Evolutionary conservation across 805 yeast species (phyloP).

Genomic region (Saturnispora serradocipensis): DNA sequence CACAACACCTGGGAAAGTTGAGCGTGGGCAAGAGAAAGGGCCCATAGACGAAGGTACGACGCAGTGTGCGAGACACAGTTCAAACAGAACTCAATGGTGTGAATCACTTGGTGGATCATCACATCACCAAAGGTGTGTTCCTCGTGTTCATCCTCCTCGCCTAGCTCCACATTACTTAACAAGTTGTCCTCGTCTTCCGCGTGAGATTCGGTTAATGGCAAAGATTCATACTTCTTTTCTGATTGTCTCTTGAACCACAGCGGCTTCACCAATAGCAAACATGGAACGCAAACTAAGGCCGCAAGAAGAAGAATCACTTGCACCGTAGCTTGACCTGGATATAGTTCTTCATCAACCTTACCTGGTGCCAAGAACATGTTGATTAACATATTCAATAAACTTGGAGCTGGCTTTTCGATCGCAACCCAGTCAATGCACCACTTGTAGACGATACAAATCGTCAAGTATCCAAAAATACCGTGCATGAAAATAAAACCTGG

Average conservation of each 20-base stretch:
- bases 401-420: slow-evolving; percentile 75
- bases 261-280: slow-evolving; percentile 82
- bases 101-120: slow-evolving; percentile 94
- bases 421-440: slow-evolving; percentile 92
- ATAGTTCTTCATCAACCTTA: slow-evolving; percentile 67
- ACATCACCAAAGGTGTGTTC: slow-evolving; percentile 81
- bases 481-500: slow-evolving; percentile 96
- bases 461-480: slow-evolving; percentile 87
- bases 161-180: slow-evolving; percentile 27
- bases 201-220: slow-evolving; percentile 24
- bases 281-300: slow-evolving; percentile 89
- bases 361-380: slow-evolving; percentile 96
- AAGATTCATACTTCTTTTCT: slow-evolving; percentile 38
- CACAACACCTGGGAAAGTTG: slow-evolving; percentile 92
- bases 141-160: slow-evolving; percentile 44
- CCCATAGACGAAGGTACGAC: slow-evolving; percentile 94
- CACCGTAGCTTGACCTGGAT: slow-evolving; percentile 66
- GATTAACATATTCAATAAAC: slow-evolving; percentile 87
- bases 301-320: slow-evolving; percentile 63
- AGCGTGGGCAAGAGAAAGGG: slow-evolving; percentile 92
- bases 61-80: slow-evolving; percentile 99
- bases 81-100: slow-evolving; percentile 93
- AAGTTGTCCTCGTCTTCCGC: slow-evolving; percentile 22
- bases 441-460: slow-evolving; percentile 80
- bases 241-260: slow-evolving; percentile 38